Evolutionary conservation across 805 yeast species (phyloP), one percentile per base, ranked within the genome.

Genomic region (Wickerhamomyces strasburgensis): DNA sequence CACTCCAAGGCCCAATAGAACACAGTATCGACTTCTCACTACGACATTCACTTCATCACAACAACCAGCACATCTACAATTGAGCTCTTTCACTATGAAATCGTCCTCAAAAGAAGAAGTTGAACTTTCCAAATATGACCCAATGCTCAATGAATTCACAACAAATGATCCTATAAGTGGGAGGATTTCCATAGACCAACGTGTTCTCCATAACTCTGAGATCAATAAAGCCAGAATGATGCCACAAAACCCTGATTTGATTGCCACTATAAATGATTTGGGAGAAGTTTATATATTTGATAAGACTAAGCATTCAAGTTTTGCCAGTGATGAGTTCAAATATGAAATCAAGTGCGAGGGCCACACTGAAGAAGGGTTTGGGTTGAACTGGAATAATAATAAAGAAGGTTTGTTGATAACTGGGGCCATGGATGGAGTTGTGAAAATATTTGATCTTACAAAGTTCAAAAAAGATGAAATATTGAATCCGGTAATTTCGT

Each of bases 231-330:
- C 84, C 0, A 67, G 81, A 26, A 75, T 73, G 50, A 75, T 84
- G 78, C 95, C 96, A 0, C 90, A 83, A 47, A 89, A 89, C 51
- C 93, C 93, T 2, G 93, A 88, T 51, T 52, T 89, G 5, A 68
- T 89, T 5, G 86, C 89, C 2, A 73, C 87, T 14, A 75, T 79
- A 8, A 76, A 84, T 29, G 75, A 81, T 29, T 56, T 62, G 23
- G 96, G 96, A 1, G 64, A 71, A 11, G 65, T 81, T 10, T 75
- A 70, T 35, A 61, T 89, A 4, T 85, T 80, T 58, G 95, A 89
- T 57, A 69, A 93, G 48, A 88, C 97, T 0, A 87, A 85, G 55
- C 95, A 86, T 56, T 70, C 87, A 1, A 62, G 70, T 10, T 62
- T 60, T 29, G 68, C 72, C 4, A 39, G 60, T 10, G 37, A 39